Conservation (phyloP, 371 early-diverging fungal species). For the Umbelopsis sp. region DNA sequence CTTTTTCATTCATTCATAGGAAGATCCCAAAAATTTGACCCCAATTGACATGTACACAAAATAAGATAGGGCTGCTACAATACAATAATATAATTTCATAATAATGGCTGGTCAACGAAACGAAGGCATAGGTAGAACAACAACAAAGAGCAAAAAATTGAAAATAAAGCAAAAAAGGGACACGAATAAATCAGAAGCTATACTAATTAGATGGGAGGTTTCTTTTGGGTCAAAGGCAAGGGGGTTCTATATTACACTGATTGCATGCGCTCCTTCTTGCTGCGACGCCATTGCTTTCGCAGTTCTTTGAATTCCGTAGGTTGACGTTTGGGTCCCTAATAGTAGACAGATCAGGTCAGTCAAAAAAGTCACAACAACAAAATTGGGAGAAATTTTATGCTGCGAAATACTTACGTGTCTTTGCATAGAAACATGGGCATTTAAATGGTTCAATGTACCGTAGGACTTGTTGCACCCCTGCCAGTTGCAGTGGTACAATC, state of each 20-base stretch:
- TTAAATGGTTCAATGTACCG: slow-evolving; percentile 75
- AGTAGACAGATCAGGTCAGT: too few species aligned
- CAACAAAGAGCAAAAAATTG: not conserved
- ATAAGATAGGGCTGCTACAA: not conserved
- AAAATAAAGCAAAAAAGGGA: not conserved
- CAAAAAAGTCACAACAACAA: too few species aligned
- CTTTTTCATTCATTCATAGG: not conserved
- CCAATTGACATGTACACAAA: not conserved
- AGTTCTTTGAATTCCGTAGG: slow-evolving; percentile 54
- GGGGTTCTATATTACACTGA: slow-evolving; percentile 15
- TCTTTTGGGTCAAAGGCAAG: too few species aligned
- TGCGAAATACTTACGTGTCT: slow-evolving; percentile 52
- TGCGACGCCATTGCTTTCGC: slow-evolving; percentile 47
- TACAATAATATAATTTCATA: slow-evolving; percentile 2
- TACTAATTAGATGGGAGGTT: too few species aligned
- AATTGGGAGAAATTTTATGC: too few species aligned
- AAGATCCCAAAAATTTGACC: not conserved
- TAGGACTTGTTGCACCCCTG: slow-evolving; percentile 68
- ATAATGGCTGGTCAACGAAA: not conserved
- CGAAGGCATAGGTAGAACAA: not conserved
- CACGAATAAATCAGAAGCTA: too few species aligned
- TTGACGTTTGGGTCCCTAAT: slow-evolving; percentile 37
- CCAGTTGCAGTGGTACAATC: slow-evolving; percentile 68
- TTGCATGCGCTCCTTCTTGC: slow-evolving; percentile 27
- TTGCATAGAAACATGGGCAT: slow-evolving; percentile 76